phyloP scores from a whole-genome alignment of 225 moss, liverwort and hornwort species.

The Asterella californica region DNA sequence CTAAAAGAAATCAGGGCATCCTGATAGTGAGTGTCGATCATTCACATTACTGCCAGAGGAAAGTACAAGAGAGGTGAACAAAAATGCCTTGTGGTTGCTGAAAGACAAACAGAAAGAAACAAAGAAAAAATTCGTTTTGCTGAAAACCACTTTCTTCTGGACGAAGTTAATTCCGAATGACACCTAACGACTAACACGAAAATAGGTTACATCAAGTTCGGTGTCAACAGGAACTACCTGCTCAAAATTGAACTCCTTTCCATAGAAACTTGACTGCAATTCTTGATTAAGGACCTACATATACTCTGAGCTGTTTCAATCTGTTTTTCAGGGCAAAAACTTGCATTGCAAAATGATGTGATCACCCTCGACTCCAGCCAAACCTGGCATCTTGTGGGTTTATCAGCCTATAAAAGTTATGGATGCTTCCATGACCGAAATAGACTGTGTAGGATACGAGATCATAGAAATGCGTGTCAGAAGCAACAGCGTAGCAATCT shows the following conservation, averaged over 20 bases:
- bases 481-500: slow-evolving; percentile 65
- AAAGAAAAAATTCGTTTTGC: not conserved
- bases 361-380: not conserved
- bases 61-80: not conserved
- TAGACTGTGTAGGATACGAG: slow-evolving; percentile 60
- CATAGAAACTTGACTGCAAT: slow-evolving; percentile 32
- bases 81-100: not conserved
- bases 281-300: slow-evolving; percentile 18
- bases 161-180: not conserved
- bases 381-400: not conserved
- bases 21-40: not conserved
- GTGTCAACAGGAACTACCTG: slow-evolving; percentile 10
- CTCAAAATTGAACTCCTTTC: slow-evolving; percentile 27
- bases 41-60: not conserved
- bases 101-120: no score
- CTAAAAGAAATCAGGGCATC: not conserved
- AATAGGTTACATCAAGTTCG: not conserved
- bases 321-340: not conserved
- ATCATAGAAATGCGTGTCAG: slow-evolving; percentile 62
- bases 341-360: not conserved
- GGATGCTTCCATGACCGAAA: not conserved
- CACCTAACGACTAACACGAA: not conserved
- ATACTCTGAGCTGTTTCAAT: not conserved
- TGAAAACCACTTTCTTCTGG: not conserved
- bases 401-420: no score